A percentile compares a stretch with the other conserved stretches of the same genome.
phyloP scores from a whole-genome alignment of 2,329 filamentous ascomycete genomes.

The Sphaerulina musiva region DNA sequence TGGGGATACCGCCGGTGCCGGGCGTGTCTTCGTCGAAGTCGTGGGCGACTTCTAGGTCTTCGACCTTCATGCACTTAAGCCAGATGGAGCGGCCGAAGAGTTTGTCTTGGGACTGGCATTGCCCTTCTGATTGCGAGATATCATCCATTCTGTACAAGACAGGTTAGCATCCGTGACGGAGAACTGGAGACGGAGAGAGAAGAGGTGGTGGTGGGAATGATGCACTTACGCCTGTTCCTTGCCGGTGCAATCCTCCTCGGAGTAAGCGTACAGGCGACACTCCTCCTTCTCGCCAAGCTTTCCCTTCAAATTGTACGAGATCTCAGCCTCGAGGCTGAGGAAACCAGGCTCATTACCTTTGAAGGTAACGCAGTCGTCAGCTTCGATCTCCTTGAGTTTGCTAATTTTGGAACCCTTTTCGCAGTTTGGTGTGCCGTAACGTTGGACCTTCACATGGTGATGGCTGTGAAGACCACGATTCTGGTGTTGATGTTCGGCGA shows the following conservation, averaged over 20 bases:
- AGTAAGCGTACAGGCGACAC: conserved; percentile 3
- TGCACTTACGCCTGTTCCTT: neutral
- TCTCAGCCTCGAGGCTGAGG: neutral
- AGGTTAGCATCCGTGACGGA: neutral
- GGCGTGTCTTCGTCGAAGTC: neutral
- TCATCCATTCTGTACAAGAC: neutral
- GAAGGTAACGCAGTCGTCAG: neutral
- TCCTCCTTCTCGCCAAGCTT: neutral
- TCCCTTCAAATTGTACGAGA: neutral
- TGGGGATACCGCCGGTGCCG: neutral
- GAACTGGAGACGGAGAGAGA: no score
- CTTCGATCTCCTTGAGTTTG: neutral
- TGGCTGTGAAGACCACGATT: neutral
- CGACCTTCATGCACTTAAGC: conserved; percentile 3
- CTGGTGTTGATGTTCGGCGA: neutral
- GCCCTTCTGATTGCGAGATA: neutral
- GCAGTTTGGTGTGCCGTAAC: neutral
- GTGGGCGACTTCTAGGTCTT: neutral
- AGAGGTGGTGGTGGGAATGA: neutral
- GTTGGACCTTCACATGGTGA: conserved; percentile 4
- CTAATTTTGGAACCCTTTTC: neutral
- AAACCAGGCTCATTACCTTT: neutral
- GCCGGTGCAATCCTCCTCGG: neutral
- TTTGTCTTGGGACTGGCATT: neutral
- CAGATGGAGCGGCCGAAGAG: neutral